A percentile compares a stretch with the other conserved stretches of the same genome.
Conservation (phyloP, 805 yeast species). For the Metschnikowia baotianmanensis region DNA sequence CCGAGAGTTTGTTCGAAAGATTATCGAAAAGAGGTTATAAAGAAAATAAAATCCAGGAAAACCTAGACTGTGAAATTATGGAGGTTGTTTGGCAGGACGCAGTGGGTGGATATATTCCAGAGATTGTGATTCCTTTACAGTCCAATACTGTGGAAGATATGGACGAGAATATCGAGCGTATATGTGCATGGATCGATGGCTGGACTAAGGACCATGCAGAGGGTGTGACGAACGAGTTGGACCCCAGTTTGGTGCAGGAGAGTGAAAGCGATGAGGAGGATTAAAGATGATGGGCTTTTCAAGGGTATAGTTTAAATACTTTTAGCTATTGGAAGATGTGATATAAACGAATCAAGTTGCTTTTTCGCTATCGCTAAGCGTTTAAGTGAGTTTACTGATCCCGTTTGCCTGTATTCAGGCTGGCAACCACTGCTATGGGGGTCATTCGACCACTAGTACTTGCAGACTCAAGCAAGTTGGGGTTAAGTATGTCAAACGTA, state of each 20-base stretch:
- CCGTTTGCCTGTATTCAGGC: too few species aligned
- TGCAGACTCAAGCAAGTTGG: too few species aligned
- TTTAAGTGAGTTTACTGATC: too few species aligned
- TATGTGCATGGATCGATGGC: constrained; percentile 66
- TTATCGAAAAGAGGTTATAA: constrained; percentile 73
- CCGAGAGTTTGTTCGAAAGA: constrained; percentile 69
- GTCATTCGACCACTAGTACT: too few species aligned
- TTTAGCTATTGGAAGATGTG: too few species aligned
- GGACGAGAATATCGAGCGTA: constrained; percentile 78
- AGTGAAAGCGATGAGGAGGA: constrained; percentile 12
- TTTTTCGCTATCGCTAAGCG: too few species aligned
- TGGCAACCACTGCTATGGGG: too few species aligned
- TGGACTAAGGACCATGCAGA: constrained; percentile 64
- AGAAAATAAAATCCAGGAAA: constrained; percentile 81
- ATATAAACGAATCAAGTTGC: too few species aligned
- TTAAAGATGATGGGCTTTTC: not conserved
- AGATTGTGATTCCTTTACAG: constrained; percentile 75
- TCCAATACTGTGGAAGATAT: constrained; percentile 74
- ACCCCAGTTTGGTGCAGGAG: constrained; percentile 15
- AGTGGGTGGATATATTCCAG: constrained; percentile 71
- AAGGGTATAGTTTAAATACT: not conserved
- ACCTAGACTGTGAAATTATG: constrained; percentile 96
- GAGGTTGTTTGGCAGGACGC: constrained; percentile 88
- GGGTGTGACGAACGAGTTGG: constrained; percentile 55
- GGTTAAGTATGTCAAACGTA: too few species aligned